Percentiles rank a stretch among this genome's conserved stretches.
These are phyloP conservation scores for Sporothrix inflata DNA, from an alignment of 2,329 filamentous ascomycete species.

Conservation along the genomic window DNA sequence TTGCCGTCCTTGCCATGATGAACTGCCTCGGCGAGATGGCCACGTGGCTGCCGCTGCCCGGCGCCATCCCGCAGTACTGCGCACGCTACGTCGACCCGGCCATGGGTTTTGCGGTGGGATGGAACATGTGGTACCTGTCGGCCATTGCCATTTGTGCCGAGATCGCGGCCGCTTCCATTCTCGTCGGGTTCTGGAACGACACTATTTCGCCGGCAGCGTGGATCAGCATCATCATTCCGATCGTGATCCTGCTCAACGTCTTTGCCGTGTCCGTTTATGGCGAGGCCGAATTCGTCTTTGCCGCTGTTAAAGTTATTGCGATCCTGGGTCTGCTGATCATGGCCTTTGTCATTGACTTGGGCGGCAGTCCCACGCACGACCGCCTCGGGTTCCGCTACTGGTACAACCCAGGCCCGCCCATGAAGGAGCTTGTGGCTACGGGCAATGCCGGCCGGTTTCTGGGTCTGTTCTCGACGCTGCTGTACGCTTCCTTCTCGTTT, in stretches of 20 bases:
- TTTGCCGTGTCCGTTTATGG: slow-evolving; percentile 57
- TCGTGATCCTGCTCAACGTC: slow-evolving; percentile 52
- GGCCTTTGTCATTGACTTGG: slow-evolving; percentile 60
- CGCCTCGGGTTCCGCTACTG: slow-evolving; percentile 57
- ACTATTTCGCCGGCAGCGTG: slow-evolving; percentile 42
- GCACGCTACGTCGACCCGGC: slow-evolving; percentile 54
- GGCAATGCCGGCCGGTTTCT: slow-evolving; percentile 46
- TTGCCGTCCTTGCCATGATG: slow-evolving; percentile 49
- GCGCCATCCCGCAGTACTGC: slow-evolving; percentile 55
- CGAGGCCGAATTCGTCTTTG: slow-evolving; percentile 49
- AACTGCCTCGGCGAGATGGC: slow-evolving; percentile 59
- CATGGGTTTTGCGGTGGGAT: slow-evolving; percentile 53
- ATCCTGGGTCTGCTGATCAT: slow-evolving; percentile 62
- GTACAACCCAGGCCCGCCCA: slow-evolving; percentile 40
- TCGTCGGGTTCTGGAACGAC: slow-evolving; percentile 51
- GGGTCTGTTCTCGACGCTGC: slow-evolving; percentile 33
- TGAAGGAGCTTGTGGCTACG: slow-evolving; percentile 46
- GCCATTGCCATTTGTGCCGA: slow-evolving; percentile 52
- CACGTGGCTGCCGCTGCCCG: slow-evolving; percentile 62
- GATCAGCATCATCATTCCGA: slow-evolving; percentile 55
- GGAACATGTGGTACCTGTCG: slow-evolving; percentile 57
- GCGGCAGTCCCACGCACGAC: slow-evolving; percentile 56
- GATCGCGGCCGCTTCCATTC: slow-evolving; percentile 49
- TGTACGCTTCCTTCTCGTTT: slow-evolving; percentile 45
- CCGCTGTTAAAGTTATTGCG: slow-evolving; percentile 59